These are phyloP conservation scores for Cyphellophora attinorum DNA, from an alignment of 2,329 filamentous ascomycete species.

Conservation along the genomic window DNA sequence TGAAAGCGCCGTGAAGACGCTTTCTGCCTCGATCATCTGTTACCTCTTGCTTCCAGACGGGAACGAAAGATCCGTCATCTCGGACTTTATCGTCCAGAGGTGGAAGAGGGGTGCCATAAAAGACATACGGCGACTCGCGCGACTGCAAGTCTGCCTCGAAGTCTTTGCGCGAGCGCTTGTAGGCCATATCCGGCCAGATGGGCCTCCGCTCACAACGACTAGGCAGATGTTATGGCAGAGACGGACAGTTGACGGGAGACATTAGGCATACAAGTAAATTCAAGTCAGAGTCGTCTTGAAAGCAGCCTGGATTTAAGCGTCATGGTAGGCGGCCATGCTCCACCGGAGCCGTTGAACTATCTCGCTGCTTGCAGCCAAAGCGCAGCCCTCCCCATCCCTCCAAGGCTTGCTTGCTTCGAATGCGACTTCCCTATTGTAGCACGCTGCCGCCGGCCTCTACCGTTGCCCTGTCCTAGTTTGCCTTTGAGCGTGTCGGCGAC, in stretches of 20 bases:
- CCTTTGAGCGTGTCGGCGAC: too few relatives aligned
- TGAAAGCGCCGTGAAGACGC: constrained; percentile 90
- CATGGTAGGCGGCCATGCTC: too few relatives aligned
- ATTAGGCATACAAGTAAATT: too few relatives aligned
- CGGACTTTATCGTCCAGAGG: constrained; percentile 64
- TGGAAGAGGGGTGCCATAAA: constrained; percentile 79
- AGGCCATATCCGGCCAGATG: constrained; percentile 47
- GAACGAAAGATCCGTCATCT: constrained; percentile 86
- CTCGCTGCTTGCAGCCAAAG: too few relatives aligned
- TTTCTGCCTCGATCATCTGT: constrained; percentile 85
- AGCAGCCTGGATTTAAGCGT: too few relatives aligned
- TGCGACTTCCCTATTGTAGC: too few relatives aligned
- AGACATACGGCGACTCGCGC: constrained; percentile 61
- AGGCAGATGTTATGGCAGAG: background rate
- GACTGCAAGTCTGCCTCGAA: constrained; percentile 66
- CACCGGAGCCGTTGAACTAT: too few relatives aligned
- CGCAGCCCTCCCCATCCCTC: too few relatives aligned
- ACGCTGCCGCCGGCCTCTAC: too few relatives aligned
- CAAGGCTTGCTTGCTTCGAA: too few relatives aligned
- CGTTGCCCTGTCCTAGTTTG: too few relatives aligned
- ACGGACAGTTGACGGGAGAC: background rate
- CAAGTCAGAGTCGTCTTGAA: too few relatives aligned
- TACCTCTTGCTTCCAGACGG: constrained; percentile 97
- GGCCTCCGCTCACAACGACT: background rate
- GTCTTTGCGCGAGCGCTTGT: constrained; percentile 67